These are phyloP conservation scores for Claviceps fusiformis DNA, from an alignment of 2,329 filamentous ascomycete species.

Conservation along the genomic window DNA sequence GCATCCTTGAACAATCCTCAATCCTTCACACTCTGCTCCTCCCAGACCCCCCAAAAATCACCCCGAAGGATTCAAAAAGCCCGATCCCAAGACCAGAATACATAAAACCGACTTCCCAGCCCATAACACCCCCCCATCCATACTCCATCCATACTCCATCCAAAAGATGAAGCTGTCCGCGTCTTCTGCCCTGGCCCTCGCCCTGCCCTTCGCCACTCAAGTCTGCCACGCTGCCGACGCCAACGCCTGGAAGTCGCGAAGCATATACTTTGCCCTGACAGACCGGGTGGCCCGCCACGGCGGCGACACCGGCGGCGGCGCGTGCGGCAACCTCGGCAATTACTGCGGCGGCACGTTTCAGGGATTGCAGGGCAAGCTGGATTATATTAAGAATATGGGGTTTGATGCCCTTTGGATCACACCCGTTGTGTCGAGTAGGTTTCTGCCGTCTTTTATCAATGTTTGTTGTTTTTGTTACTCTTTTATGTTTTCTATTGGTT, in stretches of 20 bases:
- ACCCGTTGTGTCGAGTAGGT: constrained; percentile 35
- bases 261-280: constrained; percentile 45
- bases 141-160: too few species aligned
- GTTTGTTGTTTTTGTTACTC: too few species aligned
- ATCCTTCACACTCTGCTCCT: too few species aligned
- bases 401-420: constrained; percentile 47
- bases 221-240: constrained; percentile 17
- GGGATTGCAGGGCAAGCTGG: constrained; percentile 44
- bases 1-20: too few species aligned
- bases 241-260: constrained; percentile 36
- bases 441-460: too few species aligned
- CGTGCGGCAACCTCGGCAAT: constrained; percentile 25
- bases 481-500: not conserved
- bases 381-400: constrained; percentile 50
- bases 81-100: too few species aligned
- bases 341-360: constrained; percentile 50
- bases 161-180: not conserved
- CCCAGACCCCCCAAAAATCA: too few species aligned
- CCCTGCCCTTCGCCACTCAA: not conserved
- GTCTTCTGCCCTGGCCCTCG: not conserved
- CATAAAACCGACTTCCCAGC: too few species aligned
- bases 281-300: constrained; percentile 37
- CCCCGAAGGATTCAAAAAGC: too few species aligned
- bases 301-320: constrained; percentile 28
- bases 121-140: too few species aligned